phyloP scores from a whole-genome alignment of 169 alveolate species.

The Plasmodium gaboni region DNA sequence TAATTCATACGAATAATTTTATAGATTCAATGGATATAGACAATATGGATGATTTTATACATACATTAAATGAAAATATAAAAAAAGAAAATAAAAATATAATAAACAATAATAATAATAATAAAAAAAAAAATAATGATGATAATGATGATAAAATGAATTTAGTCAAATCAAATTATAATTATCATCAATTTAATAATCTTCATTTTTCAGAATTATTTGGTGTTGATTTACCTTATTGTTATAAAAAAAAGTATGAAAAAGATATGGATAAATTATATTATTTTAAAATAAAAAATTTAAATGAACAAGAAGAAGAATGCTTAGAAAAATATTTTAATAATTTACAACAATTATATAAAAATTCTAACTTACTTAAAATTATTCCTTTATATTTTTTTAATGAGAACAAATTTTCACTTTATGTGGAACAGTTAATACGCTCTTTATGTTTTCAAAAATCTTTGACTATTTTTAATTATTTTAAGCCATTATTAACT shows the following conservation, averaged over 20 bases:
- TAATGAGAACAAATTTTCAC: constrained; percentile 46
- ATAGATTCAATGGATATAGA: constrained; percentile 6
- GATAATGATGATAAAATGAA: too few species aligned
- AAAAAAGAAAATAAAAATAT: neutral
- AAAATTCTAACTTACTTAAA: constrained; percentile 49
- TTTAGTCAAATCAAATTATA: too few species aligned
- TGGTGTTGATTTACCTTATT: constrained; percentile 39
- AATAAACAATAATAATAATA: neutral
- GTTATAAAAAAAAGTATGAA: constrained; percentile 43
- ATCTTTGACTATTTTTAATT: constrained; percentile 54
- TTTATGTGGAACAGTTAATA: constrained; percentile 40
- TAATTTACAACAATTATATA: constrained; percentile 43
- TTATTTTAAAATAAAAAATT: constrained; percentile 59
- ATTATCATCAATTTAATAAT: constrained; percentile 4
- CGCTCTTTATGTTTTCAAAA: constrained; percentile 70
- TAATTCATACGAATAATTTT: constrained; percentile 15
- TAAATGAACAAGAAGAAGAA: constrained; percentile 52
- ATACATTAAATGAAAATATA: constrained; percentile 10
- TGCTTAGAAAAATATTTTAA: constrained; percentile 54
- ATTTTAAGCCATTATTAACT: constrained; percentile 33
- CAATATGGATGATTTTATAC: constrained; percentile 14
- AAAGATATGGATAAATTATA: constrained; percentile 47
- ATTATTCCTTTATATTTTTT: constrained; percentile 67
- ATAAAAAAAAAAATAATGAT: too few species aligned
- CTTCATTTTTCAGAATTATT: constrained; percentile 43